A percentile compares a stretch with the other conserved stretches of the same genome.
Evolutionary conservation across 306 rosid species (phyloP).

Genomic region (Pyrus bretschneideri): DNA sequence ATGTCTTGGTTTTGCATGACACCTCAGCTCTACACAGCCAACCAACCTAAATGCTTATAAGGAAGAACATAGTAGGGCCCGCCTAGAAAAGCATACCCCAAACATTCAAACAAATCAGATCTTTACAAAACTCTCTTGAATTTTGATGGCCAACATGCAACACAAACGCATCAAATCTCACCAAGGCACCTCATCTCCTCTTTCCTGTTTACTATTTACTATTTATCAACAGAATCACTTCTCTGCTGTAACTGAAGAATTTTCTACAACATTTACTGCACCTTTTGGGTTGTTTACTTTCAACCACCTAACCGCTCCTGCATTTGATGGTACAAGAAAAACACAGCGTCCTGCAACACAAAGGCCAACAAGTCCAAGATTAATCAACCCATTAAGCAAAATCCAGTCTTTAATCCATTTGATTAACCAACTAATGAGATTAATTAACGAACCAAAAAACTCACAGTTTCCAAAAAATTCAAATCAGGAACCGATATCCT

Average conservation of each 20-base stretch:
- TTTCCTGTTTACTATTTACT: no score
- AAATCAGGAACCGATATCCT: conserved; percentile 54
- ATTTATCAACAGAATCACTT: no score
- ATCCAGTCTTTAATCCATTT: not conserved
- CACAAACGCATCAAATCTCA: conserved; percentile 52
- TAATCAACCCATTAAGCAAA: not conserved
- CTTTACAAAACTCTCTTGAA: conserved; percentile 25
- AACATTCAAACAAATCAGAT: conserved; percentile 55
- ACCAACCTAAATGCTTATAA: conserved; percentile 3
- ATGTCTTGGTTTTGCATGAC: not conserved
- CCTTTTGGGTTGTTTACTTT: not conserved
- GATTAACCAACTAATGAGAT: no score
- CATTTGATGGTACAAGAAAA: conserved; percentile 43
- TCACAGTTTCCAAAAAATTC: conserved; percentile 44
- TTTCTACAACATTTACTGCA: not conserved
- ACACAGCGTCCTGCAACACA: conserved; percentile 49
- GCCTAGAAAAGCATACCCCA: conserved; percentile 28
- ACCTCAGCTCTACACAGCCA: conserved; percentile 3
- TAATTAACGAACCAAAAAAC: conserved; percentile 5
- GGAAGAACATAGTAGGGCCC: conserved; percentile 35
- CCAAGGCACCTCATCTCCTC: conserved; percentile 5
- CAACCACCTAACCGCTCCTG: conserved; percentile 8
- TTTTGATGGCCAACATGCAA: conserved; percentile 49
- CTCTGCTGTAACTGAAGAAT: not conserved
- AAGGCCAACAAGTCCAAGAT: not conserved